Evolutionary conservation across 345 rosid species (phyloP).

Genomic region (Eucalyptus erythrocorys): DNA sequence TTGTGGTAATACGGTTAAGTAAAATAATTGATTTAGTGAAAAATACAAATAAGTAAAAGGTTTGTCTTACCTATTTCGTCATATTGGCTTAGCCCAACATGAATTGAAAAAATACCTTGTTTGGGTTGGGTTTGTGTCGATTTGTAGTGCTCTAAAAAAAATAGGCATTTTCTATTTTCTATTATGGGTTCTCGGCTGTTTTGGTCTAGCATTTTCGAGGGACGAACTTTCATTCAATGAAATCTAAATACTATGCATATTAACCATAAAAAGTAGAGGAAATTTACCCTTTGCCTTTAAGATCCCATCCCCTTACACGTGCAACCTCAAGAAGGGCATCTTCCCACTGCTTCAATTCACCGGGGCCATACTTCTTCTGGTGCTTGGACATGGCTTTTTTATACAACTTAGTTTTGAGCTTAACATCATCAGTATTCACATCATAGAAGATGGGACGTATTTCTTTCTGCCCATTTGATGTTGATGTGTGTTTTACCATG

Average conservation of each 20-base stretch:
- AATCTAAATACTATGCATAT: not conserved
- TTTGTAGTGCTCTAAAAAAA: too few relatives aligned
- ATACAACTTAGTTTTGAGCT: not conserved
- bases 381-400: not conserved
- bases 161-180: too few relatives aligned
- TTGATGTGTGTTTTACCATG: not conserved
- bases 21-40: too few relatives aligned
- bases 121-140: too few relatives aligned
- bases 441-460: not conserved
- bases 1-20: too few relatives aligned
- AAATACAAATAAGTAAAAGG: too few relatives aligned
- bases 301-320: not conserved
- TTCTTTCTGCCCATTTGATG: not conserved
- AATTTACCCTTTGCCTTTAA: not conserved
- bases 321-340: not conserved
- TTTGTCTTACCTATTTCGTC: too few relatives aligned
- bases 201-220: too few relatives aligned
- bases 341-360: not conserved
- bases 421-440: not conserved
- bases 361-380: not conserved
- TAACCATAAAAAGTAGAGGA: not conserved
- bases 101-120: too few relatives aligned
- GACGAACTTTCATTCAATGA: not conserved
- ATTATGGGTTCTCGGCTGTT: too few relatives aligned
- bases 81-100: too few relatives aligned